These are phyloP conservation scores for Codiaeum variegatum DNA, from an alignment of 441 rosid genomes.

Conservation along the genomic window DNA sequence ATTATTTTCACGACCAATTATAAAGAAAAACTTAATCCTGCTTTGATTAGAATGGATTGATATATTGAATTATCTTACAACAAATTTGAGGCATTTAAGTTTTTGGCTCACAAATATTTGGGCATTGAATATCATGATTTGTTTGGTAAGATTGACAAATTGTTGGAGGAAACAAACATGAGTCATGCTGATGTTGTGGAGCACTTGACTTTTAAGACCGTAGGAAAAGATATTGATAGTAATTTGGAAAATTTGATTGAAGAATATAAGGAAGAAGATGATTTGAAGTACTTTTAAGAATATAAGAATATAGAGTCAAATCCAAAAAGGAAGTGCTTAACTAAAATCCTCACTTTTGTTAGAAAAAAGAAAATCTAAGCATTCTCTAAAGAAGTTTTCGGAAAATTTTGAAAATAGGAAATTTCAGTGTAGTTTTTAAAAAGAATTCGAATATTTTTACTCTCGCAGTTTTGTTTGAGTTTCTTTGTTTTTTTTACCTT, in stretches of 20 bases:
- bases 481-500: too few species aligned
- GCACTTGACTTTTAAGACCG: neutral
- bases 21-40: neutral
- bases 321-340: too few species aligned
- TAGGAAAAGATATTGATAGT: neutral
- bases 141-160: neutral
- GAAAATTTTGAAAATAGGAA: too few species aligned
- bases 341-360: too few species aligned
- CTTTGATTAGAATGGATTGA: neutral
- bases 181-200: constrained; percentile 1
- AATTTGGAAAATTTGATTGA: neutral
- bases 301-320: too few species aligned
- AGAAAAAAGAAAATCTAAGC: too few species aligned
- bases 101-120: neutral
- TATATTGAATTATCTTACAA: neutral
- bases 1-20: neutral
- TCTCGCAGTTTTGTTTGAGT: too few species aligned
- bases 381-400: too few species aligned
- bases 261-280: neutral
- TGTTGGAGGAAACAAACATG: neutral
- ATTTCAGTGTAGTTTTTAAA: too few species aligned
- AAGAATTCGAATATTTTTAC: too few species aligned
- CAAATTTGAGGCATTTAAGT: neutral
- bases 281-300: too few species aligned
- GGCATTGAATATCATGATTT: neutral